phyloP scores from a whole-genome alignment of 345 rosid species.

The Viola odorata region DNA sequence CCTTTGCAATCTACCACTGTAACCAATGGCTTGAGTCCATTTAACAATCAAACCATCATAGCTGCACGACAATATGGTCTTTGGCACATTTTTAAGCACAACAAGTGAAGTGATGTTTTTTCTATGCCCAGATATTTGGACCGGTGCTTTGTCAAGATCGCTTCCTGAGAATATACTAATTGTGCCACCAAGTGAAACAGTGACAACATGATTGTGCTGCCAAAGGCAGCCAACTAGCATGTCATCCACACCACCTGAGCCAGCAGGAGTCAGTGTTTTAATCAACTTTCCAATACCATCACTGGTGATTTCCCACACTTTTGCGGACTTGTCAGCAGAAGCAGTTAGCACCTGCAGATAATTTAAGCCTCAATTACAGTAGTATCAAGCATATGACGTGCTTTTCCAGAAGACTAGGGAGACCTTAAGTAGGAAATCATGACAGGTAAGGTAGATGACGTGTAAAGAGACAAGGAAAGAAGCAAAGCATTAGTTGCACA shows the following conservation, averaged over 20 bases:
- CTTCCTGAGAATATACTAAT: slow-evolving; percentile 65
- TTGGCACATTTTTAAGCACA: slow-evolving; percentile 56
- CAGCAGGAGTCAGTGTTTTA: slow-evolving; percentile 61
- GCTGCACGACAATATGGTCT: slow-evolving; percentile 64
- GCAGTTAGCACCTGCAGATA: slow-evolving; percentile 65
- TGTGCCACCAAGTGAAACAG: slow-evolving; percentile 88
- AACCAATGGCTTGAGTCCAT: slow-evolving; percentile 92
- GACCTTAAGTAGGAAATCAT: background rate
- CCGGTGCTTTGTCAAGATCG: slow-evolving; percentile 69
- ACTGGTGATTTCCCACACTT: slow-evolving; percentile 83
- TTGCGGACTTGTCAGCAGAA: slow-evolving; percentile 96
- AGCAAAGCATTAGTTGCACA: background rate
- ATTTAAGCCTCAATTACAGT: slow-evolving; percentile 6
- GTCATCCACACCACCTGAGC: slow-evolving; percentile 80
- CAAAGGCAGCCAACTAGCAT: slow-evolving; percentile 97
- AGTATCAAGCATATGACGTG: background rate
- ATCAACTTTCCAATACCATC: slow-evolving; percentile 58
- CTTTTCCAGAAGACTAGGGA: background rate
- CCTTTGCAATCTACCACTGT: slow-evolving; percentile 63
- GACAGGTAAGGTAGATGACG: too few relatives aligned
- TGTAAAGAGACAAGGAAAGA: background rate
- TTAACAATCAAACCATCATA: slow-evolving; percentile 86
- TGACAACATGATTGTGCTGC: slow-evolving; percentile 82
- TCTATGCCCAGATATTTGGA: slow-evolving; percentile 77
- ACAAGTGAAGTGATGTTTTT: slow-evolving; percentile 71